Conservation (phyloP, 2,329 filamentous ascomycete genomes). For the Periconia sp. region DNA sequence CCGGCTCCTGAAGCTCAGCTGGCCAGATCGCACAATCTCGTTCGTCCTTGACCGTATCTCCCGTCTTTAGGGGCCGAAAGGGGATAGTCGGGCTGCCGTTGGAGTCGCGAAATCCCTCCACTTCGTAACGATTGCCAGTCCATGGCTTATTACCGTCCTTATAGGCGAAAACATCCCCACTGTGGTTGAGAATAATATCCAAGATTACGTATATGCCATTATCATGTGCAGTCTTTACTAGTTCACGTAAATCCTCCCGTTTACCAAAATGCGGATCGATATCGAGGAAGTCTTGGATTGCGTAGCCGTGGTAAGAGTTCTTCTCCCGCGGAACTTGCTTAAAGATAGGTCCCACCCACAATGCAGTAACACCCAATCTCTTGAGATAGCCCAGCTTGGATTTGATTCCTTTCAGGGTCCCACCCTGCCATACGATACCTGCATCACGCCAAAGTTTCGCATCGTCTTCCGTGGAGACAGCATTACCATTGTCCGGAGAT, state of each 20-base stretch:
- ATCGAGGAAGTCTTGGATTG: slow-evolving; percentile 26
- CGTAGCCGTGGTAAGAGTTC: slow-evolving; percentile 27
- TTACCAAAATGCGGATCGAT: slow-evolving; percentile 28
- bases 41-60: slow-evolving; percentile 2
- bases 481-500: not conserved
- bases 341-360: slow-evolving; percentile 31
- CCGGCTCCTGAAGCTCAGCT: slow-evolving; percentile 19
- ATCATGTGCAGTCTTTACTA: slow-evolving; percentile 24
- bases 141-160: slow-evolving; percentile 13
- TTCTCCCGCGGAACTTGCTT: slow-evolving; percentile 22
- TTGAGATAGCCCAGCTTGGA: slow-evolving; percentile 29
- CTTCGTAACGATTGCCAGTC: slow-evolving; percentile 11
- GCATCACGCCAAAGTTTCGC: not conserved
- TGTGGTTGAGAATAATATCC: slow-evolving; percentile 30
- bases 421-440: slow-evolving; percentile 19
- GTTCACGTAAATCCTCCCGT: slow-evolving; percentile 21
- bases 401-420: slow-evolving; percentile 22
- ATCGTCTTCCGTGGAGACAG: not conserved
- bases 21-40: slow-evolving; percentile 27
- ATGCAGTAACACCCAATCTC: slow-evolving; percentile 20
- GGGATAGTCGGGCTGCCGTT: slow-evolving; percentile 12
- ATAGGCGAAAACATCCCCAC: slow-evolving; percentile 21
- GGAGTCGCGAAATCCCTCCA: slow-evolving; percentile 18
- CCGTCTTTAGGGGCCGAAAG: slow-evolving; percentile 7
- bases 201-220: slow-evolving; percentile 26